A percentile compares a stretch with the other conserved stretches of the same genome.
Evolutionary conservation across 768 basidiomycete species (phyloP).

Genomic region (Tylopilus felleus): DNA sequence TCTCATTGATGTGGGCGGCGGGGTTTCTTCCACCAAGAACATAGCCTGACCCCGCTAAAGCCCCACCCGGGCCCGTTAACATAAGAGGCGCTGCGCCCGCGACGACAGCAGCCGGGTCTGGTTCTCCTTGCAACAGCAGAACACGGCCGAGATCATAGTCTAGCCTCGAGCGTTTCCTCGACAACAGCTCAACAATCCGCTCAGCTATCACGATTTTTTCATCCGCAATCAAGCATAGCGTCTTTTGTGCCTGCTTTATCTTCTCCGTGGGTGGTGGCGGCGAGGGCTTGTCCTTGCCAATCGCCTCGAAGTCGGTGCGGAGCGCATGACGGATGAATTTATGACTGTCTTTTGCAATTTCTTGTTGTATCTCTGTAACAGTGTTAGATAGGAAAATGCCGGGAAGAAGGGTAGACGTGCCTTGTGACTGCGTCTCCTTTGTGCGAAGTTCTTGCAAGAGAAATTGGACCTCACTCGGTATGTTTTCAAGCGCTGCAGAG

Average conservation of each 20-base stretch:
- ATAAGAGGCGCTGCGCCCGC: slow-evolving; percentile 27
- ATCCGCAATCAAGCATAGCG: slow-evolving; percentile 32
- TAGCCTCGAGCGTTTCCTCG: slow-evolving; percentile 44
- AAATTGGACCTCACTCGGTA: slow-evolving; percentile 47
- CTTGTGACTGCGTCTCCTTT: slow-evolving; percentile 43
- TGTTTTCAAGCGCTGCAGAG: slow-evolving; percentile 44
- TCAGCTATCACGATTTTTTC: slow-evolving; percentile 45
- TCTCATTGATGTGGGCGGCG: slow-evolving; percentile 39
- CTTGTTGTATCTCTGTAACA: slow-evolving; percentile 39
- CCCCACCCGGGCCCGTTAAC: slow-evolving; percentile 11
- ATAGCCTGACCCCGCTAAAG: slow-evolving; percentile 22
- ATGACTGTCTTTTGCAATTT: slow-evolving; percentile 42
- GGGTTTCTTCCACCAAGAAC: slow-evolving; percentile 37
- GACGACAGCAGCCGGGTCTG: slow-evolving; percentile 33
- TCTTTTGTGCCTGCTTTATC: slow-evolving; percentile 28
- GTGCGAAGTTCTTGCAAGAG: slow-evolving; percentile 47
- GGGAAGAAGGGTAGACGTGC: slow-evolving; percentile 17
- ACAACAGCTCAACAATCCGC: slow-evolving; percentile 42
- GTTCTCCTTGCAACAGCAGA: slow-evolving; percentile 43
- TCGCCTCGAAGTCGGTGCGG: slow-evolving; percentile 27
- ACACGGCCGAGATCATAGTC: slow-evolving; percentile 46
- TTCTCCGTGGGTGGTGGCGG: slow-evolving; percentile 28
- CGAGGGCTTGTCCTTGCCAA: slow-evolving; percentile 34
- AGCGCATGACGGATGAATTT: slow-evolving; percentile 44
- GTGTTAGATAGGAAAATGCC: background rate